Conservation (phyloP, 306 rosid species). For the Cucumis sativus region Cucumber_9930_V3 NC_026661.2:18193001-18193500, state of each 20-base stretch:
- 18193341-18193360: not conserved
- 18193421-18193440: not conserved
- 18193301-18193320: not conserved
- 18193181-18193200: not conserved
- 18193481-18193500: constrained; percentile 29
- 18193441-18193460: not conserved
- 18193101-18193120: not conserved
- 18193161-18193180: not conserved
- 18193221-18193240: not conserved
- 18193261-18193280: not conserved
- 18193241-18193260: not conserved
- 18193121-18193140: not conserved
- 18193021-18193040: not conserved
- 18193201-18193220: not conserved
- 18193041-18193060: not conserved
- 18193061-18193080: not conserved
- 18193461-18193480: not conserved
- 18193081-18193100: not conserved
- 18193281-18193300: not conserved
- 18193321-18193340: not conserved
- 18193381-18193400: not conserved
- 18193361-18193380: not conserved
- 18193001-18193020: not conserved
- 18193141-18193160: not conserved
- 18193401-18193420: not conserved